phyloP scores from a whole-genome alignment of 495 filamentous ascomycete species.

The Oleoguttula mirabilis region DNA sequence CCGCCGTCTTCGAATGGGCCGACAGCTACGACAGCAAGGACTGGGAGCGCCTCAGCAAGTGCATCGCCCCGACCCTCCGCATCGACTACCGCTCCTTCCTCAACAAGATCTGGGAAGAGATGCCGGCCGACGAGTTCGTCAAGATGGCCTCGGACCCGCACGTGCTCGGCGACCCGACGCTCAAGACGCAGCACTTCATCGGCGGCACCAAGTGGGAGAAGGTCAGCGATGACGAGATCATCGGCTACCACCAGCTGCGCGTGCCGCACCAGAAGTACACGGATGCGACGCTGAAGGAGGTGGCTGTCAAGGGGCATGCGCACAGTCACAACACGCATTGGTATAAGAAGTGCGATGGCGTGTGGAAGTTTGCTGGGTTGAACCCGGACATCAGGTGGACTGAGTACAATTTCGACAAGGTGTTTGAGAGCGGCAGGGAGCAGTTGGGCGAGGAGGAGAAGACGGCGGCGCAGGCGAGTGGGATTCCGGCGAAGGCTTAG shows the following conservation, averaged over 20 bases:
- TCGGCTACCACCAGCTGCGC: slow-evolving; percentile 65
- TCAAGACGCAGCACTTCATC: slow-evolving; percentile 69
- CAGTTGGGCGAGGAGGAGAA: slow-evolving; percentile 24
- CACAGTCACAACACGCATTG: slow-evolving; percentile 61
- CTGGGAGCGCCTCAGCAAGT: slow-evolving; percentile 57
- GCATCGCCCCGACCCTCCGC: slow-evolving; percentile 58
- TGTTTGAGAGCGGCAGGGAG: slow-evolving; percentile 29
- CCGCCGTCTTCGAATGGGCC: slow-evolving; percentile 60
- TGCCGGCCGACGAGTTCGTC: slow-evolving; percentile 61
- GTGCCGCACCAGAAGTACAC: slow-evolving; percentile 61
- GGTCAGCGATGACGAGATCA: slow-evolving; percentile 51
- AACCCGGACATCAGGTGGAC: slow-evolving; percentile 58
- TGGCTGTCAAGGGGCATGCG: slow-evolving; percentile 52
- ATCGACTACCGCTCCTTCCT: slow-evolving; percentile 69
- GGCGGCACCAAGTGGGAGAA: slow-evolving; percentile 62
- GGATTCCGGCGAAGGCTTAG: slow-evolving; percentile 1
- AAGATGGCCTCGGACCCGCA: slow-evolving; percentile 52
- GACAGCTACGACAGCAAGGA: slow-evolving; percentile 77
- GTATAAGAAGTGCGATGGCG: slow-evolving; percentile 61
- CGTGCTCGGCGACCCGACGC: slow-evolving; percentile 57
- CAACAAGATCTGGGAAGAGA: slow-evolving; percentile 56
- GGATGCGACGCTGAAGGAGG: slow-evolving; percentile 37
- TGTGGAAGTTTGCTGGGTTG: slow-evolving; percentile 75
- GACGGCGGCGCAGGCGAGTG: slow-evolving; percentile 7
- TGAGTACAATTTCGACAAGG: slow-evolving; percentile 54